Base-by-base conservation (phyloP, 768 basidiomycete species). In the Lentinula aciculospora region DNA sequence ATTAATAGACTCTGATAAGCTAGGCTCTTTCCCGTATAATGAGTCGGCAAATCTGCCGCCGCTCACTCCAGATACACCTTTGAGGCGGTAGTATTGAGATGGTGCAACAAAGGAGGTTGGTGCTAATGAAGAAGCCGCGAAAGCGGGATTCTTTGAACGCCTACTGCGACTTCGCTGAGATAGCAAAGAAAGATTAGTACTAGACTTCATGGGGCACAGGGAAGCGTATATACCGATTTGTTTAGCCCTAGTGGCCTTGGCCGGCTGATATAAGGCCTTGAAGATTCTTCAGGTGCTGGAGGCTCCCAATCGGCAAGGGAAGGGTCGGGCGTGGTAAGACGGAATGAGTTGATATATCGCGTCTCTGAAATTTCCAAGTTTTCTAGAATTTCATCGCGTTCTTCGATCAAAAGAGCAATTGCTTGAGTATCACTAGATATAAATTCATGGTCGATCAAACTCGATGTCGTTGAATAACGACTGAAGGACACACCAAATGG, bases 21-120 rank as follows among this genome's bases (percentile, higher is more conserved):
- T 81, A 39, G 77, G 74, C 54, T 72, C 69, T 57, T 69, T 69
- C 60, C 71, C 75, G 27, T 69, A 64, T 15, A 64, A 74, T 3
- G 75, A 71, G 60, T 81, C 79, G 10, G 77, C 74, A 55, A 84
- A 81, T 32, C 79, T 74, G 4, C 85, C 85, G 21, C 81, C 83
- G 56, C 74, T 84, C 25, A 90, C 75, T 8, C 83, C 84, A 53
- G 75, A 77, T 3, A 88, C 74, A 25, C 78, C 74, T 23, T 84
- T 79, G 31, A 92, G 78, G 65, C 86, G 85, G 73, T 92, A 92
- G 67, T 87, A 92, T 56, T 85, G 81, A 5, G 86, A 88, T 6
- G 89, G 89, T 4, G 87, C 88, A 8, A 91, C 83, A 64, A 90
- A 92, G 4, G 87, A 86, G 17, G 85, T 85, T 3, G 89, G 89